These are phyloP conservation scores for Saururus chinensis DNA, from an alignment of 164 flowering plant genomes.

Conservation along the genomic window DNA sequence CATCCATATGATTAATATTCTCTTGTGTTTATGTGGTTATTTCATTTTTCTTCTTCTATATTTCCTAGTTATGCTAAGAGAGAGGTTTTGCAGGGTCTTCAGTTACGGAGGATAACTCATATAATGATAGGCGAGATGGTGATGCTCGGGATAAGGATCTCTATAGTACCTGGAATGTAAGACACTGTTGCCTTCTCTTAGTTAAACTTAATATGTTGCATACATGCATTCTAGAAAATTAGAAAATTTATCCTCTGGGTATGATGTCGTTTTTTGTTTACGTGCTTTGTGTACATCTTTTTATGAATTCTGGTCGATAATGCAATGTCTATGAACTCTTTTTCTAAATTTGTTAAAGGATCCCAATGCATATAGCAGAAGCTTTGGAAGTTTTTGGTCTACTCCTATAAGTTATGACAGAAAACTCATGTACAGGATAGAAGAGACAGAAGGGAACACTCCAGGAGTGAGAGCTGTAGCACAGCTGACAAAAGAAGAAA, in stretches of 20 bases:
- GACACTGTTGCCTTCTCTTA: background rate
- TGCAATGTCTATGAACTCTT: background rate
- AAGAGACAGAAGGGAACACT: slow-evolving; percentile 26
- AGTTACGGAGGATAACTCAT: slow-evolving; percentile 25
- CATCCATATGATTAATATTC: too few relatives aligned
- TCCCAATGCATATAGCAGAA: slow-evolving; percentile 23
- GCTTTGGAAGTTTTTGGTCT: slow-evolving; percentile 18
- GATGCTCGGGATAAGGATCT: background rate
- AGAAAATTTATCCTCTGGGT: too few relatives aligned
- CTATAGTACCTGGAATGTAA: background rate
- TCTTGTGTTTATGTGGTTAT: background rate
- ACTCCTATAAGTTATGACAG: background rate
- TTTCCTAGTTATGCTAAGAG: background rate
- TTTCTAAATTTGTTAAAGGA: slow-evolving; percentile 17
- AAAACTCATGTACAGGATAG: slow-evolving; percentile 19
- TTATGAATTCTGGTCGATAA: too few relatives aligned
- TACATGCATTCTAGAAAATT: too few relatives aligned
- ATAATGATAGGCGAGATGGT: background rate
- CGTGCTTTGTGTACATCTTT: too few relatives aligned
- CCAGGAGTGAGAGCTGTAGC: slow-evolving; percentile 26
- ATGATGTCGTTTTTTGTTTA: too few relatives aligned
- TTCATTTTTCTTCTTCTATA: background rate
- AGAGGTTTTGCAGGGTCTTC: background rate
- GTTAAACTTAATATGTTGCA: background rate
- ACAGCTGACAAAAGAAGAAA: slow-evolving; percentile 20